Conservation (phyloP, 2,329 filamentous ascomycete genomes). For the Trichoderma sp. region DNA sequence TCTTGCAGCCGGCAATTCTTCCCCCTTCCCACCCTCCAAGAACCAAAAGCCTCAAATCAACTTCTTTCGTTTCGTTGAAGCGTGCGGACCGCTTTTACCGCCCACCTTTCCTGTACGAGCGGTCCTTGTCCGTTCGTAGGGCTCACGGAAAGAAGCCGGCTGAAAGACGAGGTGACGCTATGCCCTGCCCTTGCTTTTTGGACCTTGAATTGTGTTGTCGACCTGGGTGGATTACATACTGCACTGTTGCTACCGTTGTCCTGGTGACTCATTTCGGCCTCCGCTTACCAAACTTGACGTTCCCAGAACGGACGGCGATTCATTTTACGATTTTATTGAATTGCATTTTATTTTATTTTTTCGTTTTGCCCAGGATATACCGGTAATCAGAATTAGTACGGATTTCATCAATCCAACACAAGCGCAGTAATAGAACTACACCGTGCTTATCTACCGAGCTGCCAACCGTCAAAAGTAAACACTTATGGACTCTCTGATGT, state of each 20-base stretch:
- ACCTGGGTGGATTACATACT: background rate
- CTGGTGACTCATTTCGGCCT: background rate
- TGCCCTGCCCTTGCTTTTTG: background rate
- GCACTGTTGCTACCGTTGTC: background rate
- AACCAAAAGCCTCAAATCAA: background rate
- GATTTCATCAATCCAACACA: background rate
- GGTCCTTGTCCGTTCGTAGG: background rate
- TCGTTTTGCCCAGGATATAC: background rate
- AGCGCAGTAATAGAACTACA: background rate
- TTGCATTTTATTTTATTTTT: background rate
- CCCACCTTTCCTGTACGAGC: background rate
- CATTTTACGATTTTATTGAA: background rate
- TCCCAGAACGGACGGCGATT: background rate
- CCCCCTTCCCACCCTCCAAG: background rate
- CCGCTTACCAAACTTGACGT: background rate
- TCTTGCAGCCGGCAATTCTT: constrained; percentile 8
- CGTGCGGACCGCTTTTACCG: constrained; percentile 3
- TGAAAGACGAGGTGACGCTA: background rate
- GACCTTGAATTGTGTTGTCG: background rate
- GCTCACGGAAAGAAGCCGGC: background rate
- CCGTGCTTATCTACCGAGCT: background rate
- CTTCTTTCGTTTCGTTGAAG: background rate
- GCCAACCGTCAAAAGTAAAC: no score
- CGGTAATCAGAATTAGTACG: background rate
- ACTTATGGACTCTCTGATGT: background rate